A percentile compares a stretch with the other conserved stretches of the same genome.
phyloP scores from a whole-genome alignment of 805 yeast genomes.

The Lachancea sp. region DNA sequence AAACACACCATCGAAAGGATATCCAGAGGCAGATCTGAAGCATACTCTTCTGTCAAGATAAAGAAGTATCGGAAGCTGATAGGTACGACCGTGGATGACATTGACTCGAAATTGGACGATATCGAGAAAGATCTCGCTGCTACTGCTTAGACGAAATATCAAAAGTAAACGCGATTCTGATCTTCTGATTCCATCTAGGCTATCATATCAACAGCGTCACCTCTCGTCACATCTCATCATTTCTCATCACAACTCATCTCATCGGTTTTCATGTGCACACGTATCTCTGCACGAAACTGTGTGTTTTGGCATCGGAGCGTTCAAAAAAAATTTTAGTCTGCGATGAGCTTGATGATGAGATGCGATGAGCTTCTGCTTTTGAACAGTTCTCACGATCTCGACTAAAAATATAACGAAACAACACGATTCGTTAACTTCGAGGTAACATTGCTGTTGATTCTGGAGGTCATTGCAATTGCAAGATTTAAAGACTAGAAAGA shows the following conservation, averaged over 20 bases:
- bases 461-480: not conserved
- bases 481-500: not conserved
- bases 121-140: slow-evolving; percentile 43
- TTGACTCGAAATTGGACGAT: slow-evolving; percentile 76
- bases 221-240: no score
- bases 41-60: slow-evolving; percentile 50
- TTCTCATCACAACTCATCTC: slow-evolving; percentile 3
- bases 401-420: not conserved
- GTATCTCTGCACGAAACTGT: not conserved
- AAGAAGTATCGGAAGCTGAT: slow-evolving; percentile 75
- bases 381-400: not conserved
- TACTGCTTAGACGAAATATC: not conserved
- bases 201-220: no score
- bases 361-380: slow-evolving; percentile 19
- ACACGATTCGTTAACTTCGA: not conserved
- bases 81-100: slow-evolving; percentile 71
- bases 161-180: not conserved
- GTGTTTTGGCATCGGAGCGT: not conserved
- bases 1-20: slow-evolving; percentile 41
- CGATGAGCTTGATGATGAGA: slow-evolving; percentile 24
- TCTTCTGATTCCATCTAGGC: not conserved
- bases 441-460: not conserved
- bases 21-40: slow-evolving; percentile 41
- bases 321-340: slow-evolving; percentile 10
- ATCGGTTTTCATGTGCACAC: not conserved